Conservation (phyloP, 1,284 basidiomycete genomes). For the Trametes hirsuta region DNA sequence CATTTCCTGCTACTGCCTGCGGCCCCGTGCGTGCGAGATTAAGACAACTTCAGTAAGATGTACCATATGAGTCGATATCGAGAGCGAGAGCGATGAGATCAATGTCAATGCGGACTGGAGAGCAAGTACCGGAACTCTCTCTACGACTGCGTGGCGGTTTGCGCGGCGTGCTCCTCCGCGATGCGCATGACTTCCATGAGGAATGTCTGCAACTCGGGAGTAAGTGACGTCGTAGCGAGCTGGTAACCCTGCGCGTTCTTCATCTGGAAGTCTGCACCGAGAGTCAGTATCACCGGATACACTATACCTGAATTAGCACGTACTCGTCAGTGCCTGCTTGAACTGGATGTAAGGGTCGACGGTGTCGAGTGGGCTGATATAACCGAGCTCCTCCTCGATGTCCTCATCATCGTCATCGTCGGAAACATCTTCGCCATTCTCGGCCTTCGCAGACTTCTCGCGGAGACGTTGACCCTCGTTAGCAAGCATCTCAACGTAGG, state of each 20-base stretch:
- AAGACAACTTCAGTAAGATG: conserved; percentile 16
- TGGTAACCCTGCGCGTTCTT: conserved; percentile 69
- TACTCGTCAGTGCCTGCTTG: conserved; percentile 75
- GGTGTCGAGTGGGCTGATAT: conserved; percentile 75
- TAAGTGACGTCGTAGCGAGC: conserved; percentile 68
- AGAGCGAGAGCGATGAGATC: conserved; percentile 20
- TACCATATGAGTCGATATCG: conserved; percentile 6
- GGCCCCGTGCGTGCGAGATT: conserved; percentile 13
- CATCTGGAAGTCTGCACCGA: conserved; percentile 66
- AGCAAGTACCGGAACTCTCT: not conserved
- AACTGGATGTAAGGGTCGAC: conserved; percentile 75
- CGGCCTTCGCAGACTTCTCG: conserved; percentile 54
- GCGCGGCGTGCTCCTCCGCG: conserved; percentile 41
- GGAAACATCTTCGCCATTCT: conserved; percentile 44
- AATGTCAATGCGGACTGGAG: conserved; percentile 8
- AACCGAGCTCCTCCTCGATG: conserved; percentile 80
- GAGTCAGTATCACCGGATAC: not conserved
- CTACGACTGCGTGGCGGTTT: conserved; percentile 10
- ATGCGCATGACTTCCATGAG: conserved; percentile 82
- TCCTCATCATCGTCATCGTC: conserved; percentile 56
- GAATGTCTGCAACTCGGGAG: conserved; percentile 72
- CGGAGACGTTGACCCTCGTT: conserved; percentile 78
- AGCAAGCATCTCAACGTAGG: conserved; percentile 80
- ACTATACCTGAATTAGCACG: conserved; percentile 23
- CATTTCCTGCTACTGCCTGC: conserved; percentile 6